Evolutionary conservation across 2,329 filamentous ascomycete species (phyloP), one percentile per base, ranked within the genome.

Genomic region (Colletotrichum cuscutae): DNA sequence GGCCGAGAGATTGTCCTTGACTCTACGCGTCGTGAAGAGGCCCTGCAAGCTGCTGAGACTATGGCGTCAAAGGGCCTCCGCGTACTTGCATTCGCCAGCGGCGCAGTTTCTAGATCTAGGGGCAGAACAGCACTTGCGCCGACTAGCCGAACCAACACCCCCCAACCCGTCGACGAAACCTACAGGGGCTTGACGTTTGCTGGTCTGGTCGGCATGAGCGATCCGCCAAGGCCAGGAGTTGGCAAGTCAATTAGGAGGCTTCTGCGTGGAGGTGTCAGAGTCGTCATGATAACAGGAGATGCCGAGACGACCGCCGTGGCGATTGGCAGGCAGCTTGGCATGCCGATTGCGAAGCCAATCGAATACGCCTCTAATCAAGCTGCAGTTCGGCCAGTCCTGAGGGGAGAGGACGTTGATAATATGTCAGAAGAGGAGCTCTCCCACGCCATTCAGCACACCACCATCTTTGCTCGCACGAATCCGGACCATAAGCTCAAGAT

Each of bases 401-500:
- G 92, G 54, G 97, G 97, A 61, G 94, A 98, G 75, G 95, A 99
- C 78, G 90, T 99, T n/a, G 97, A 99, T 76, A 88, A 88, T 61
- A 97, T 99, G 95, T 94, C 90, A 54, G 94, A 97, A 65, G 89
- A 92, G 65, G 95, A 97, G 75, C 89, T 99, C 26, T 91, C 94
- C 4, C 90, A 94, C 73, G 94, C 95, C 9, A 97, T 99, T 81
- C 90, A 93, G 71, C 92, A 94, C 67, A 97, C 96, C 1, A 97
- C 94, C 1, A 97, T 99, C 69, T 99, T 99, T 80, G 97, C 97
- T 22, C 92, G 97, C 65, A 98, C 97, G 2, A 98, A 95, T 75
- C 97, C 97, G 0, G 97, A 99, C 75, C 97, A 99, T 85, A 99
- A 99, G 84, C 90, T 99, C 86, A 98, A 98, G 83, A 99, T 99